phyloP scores from a whole-genome alignment of 75 land plant genomes.

The Pinus taeda region DNA sequence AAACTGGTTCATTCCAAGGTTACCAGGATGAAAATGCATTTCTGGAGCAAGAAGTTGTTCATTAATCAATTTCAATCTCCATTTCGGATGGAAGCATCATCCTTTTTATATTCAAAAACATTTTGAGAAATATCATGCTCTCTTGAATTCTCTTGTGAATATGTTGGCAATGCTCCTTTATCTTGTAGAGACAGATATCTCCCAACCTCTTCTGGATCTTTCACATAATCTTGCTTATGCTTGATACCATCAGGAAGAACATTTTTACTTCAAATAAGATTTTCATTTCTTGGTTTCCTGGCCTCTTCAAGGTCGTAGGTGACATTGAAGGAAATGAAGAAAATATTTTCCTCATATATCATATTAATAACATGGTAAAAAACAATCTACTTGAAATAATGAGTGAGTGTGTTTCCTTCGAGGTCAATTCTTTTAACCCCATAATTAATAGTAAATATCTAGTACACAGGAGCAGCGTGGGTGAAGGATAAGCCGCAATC shows the following conservation, averaged over 20 bases:
- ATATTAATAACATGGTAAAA: no score
- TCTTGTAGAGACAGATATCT: constrained; percentile 27
- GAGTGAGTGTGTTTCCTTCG: no score
- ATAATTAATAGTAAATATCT: no score
- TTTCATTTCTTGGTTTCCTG: constrained; percentile 62
- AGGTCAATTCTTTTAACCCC: no score
- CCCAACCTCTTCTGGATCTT: constrained; percentile 57
- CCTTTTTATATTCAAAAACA: constrained; percentile 30
- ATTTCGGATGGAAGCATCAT: constrained; percentile 41
- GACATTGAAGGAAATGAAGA: no score
- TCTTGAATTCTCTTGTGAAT: background rate
- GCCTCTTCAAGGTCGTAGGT: no score
- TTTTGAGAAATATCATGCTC: constrained; percentile 13
- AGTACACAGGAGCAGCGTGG: no score
- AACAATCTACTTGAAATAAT: no score
- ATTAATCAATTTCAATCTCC: constrained; percentile 74
- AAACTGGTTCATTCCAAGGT: constrained; percentile 52
- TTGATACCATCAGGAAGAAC: constrained; percentile 93
- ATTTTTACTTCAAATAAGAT: constrained; percentile 68
- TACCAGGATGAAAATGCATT: constrained; percentile 95
- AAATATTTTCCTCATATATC: no score
- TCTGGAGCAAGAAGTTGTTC: constrained; percentile 98
- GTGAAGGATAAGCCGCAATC: no score
- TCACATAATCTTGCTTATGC: constrained; percentile 81
- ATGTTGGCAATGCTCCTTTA: constrained; percentile 16